Evolutionary conservation across 2,329 filamentous ascomycete species (phyloP).

Genomic region (Pseudopyrenochaeta lycopersici): DNA sequence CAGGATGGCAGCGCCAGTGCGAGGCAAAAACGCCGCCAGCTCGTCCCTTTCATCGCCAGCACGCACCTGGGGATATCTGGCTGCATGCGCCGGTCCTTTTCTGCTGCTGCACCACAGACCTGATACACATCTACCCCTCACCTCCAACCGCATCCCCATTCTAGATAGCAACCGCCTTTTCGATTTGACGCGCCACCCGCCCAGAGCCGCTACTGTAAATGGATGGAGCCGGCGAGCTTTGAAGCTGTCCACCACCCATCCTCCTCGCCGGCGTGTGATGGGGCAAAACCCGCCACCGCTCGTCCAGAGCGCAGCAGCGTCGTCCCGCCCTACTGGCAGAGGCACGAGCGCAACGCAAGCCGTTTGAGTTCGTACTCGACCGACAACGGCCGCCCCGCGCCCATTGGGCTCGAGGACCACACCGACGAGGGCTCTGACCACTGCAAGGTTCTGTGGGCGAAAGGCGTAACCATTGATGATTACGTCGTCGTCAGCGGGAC

Average conservation of each 20-base stretch:
- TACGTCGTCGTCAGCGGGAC: slow-evolving; percentile 68
- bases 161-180: slow-evolving; percentile 19
- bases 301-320: slow-evolving; percentile 43
- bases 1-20: slow-evolving; percentile 2
- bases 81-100: slow-evolving; percentile 17
- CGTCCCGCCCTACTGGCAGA: slow-evolving; percentile 60
- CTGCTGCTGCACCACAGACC: slow-evolving; percentile 13
- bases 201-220: slow-evolving; percentile 44
- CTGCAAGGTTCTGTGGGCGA: slow-evolving; percentile 68
- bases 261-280: slow-evolving; percentile 32
- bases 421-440: slow-evolving; percentile 67
- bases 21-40: slow-evolving; percentile 11
- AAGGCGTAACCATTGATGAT: slow-evolving; percentile 68
- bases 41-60: slow-evolving; percentile 18
- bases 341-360: slow-evolving; percentile 51
- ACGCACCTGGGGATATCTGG: slow-evolving; percentile 19
- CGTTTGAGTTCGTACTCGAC: slow-evolving; percentile 46
- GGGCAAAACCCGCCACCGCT: slow-evolving; percentile 28
- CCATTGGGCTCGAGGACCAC: slow-evolving; percentile 71
- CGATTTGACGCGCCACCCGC: slow-evolving; percentile 30
- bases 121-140: slow-evolving; percentile 26
- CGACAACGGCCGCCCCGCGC: slow-evolving; percentile 46
- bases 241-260: slow-evolving; percentile 36
- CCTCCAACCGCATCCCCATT: slow-evolving; percentile 10
- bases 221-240: slow-evolving; percentile 51